Evolutionary conservation across 208 protist genomes (phyloP).

Genomic region (Leishmania amazonensis): DNA sequence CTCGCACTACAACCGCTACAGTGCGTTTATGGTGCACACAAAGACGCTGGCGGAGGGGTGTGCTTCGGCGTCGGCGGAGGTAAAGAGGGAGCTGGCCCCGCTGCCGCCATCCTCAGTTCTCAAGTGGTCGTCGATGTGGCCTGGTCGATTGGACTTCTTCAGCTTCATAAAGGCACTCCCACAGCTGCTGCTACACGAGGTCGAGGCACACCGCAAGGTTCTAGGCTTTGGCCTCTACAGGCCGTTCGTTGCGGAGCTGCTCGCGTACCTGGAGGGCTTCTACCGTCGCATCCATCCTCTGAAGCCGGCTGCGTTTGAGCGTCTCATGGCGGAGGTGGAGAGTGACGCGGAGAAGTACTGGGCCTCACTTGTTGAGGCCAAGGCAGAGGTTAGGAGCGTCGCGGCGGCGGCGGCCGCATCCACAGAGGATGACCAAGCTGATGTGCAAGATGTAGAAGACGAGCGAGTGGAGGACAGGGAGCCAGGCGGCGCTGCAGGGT

Average conservation of each 20-base stretch:
- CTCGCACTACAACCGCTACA: constrained; percentile 72
- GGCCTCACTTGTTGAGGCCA: constrained; percentile 54
- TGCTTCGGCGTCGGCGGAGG: not conserved
- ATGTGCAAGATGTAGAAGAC: constrained; percentile 5
- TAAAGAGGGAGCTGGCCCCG: not conserved
- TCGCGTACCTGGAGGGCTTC: constrained; percentile 68
- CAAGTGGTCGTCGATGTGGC: constrained; percentile 36
- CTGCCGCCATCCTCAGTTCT: constrained; percentile 18
- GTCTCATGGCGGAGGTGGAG: constrained; percentile 56
- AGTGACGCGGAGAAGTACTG: constrained; percentile 71
- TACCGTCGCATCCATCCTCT: constrained; percentile 61
- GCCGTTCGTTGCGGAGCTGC: constrained; percentile 53
- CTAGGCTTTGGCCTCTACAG: constrained; percentile 68
- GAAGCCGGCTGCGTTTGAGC: constrained; percentile 40
- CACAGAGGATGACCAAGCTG: constrained; percentile 18
- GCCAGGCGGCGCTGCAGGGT: not conserved
- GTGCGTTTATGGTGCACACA: constrained; percentile 66
- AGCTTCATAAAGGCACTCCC: constrained; percentile 58
- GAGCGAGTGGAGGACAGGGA: not conserved
- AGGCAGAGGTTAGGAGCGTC: constrained; percentile 29
- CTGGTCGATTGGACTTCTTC: constrained; percentile 69
- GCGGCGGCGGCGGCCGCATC: constrained; percentile 30
- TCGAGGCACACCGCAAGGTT: constrained; percentile 73
- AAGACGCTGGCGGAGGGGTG: constrained; percentile 43
- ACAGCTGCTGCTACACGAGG: constrained; percentile 47